These are phyloP conservation scores for Plantago major DNA, from an alignment of 257 asterid genomes.

Conservation along the genomic window DNA sequence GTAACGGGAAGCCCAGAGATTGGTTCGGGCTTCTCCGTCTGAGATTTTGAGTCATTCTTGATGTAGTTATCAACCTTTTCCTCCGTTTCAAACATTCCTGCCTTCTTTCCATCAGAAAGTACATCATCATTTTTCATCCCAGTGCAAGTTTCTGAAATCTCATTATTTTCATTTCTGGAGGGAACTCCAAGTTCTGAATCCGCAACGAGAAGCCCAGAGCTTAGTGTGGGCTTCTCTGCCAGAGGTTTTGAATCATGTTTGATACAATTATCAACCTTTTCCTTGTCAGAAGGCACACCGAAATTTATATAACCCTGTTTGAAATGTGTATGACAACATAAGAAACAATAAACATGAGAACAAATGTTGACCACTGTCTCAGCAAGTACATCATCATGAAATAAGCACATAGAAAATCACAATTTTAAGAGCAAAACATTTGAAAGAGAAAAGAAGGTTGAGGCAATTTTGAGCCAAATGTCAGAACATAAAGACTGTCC, in stretches of 20 bases:
- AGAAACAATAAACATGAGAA: conserved; percentile 15
- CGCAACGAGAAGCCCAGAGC: conserved; percentile 35
- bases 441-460: conserved; percentile 11
- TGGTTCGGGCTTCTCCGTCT: conserved; percentile 43
- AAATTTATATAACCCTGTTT: conserved; percentile 87
- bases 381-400: neutral
- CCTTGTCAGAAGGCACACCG: conserved; percentile 79
- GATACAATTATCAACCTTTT: conserved; percentile 42
- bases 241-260: conserved; percentile 50
- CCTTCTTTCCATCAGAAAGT: conserved; percentile 36
- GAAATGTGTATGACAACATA: conserved; percentile 18
- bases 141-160: conserved; percentile 34
- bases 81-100: conserved; percentile 26
- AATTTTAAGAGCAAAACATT: conserved; percentile 12
- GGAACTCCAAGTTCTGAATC: conserved; percentile 74
- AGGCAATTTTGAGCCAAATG: conserved; percentile 11
- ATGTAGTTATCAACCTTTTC: conserved; percentile 29
- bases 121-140: conserved; percentile 33
- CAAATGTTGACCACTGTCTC: conserved; percentile 6
- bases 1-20: conserved; percentile 37
- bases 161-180: conserved; percentile 52
- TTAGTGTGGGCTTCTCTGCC: conserved; percentile 44
- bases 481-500: conserved; percentile 1
- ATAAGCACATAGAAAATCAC: conserved; percentile 6
- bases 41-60: conserved; percentile 50